Conservation (phyloP, 169 alveolate genomes). For the Plasmodium reichenowi region DNA sequence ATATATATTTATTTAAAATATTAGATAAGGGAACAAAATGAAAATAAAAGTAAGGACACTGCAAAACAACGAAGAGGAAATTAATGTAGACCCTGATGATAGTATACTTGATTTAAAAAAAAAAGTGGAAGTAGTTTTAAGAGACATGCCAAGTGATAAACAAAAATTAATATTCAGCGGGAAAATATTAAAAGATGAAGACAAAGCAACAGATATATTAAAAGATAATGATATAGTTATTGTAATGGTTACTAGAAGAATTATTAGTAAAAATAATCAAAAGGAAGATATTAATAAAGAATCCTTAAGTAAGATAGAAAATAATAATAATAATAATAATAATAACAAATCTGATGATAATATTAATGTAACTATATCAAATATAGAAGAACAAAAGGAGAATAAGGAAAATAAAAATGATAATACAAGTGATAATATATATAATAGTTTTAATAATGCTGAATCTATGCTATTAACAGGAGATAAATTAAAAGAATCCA, state of each 20-base stretch:
- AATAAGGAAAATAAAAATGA: constrained; percentile 86
- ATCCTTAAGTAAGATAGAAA: constrained; percentile 19
- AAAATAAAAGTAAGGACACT: constrained; percentile 85
- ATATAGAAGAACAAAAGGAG: constrained; percentile 57
- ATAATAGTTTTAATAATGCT: constrained; percentile 4
- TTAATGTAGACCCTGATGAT: constrained; percentile 82
- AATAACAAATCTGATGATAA: neutral
- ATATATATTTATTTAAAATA: too few relatives aligned
- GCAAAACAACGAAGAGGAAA: constrained; percentile 85
- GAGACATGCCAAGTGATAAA: constrained; percentile 82
- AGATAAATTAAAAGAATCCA: constrained; percentile 77
- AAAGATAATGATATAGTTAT: constrained; percentile 87
- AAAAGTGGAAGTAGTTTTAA: constrained; percentile 78
- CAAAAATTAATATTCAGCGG: constrained; percentile 88
- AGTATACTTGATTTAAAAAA: constrained; percentile 82
- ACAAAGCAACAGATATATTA: constrained; percentile 77
- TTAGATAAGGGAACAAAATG: constrained; percentile 66
- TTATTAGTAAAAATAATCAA: constrained; percentile 69
- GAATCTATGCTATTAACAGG: constrained; percentile 64
- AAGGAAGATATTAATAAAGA: constrained; percentile 43
- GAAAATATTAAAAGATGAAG: constrained; percentile 82
- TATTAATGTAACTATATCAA: constrained; percentile 4
- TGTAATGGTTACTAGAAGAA: constrained; percentile 83
- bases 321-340: constrained; percentile 21
- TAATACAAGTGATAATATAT: neutral